Evolutionary conservation across 73 alveolate genomes (phyloP).

Genomic region (Paramecium biaurelia): DNA sequence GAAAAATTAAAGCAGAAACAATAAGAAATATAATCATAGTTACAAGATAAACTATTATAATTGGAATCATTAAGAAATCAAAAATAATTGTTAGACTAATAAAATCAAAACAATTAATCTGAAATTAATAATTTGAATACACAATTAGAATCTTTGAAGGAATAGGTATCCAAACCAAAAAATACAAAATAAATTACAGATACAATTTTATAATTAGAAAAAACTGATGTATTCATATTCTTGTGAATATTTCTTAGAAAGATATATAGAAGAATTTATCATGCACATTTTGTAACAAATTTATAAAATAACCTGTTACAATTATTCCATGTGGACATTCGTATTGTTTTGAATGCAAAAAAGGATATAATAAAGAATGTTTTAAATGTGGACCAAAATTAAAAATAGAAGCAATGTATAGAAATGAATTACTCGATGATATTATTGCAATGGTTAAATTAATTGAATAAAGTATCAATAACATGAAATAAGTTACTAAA

Average conservation of each 20-base stretch:
- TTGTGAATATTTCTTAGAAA: not conserved
- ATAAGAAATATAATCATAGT: not conserved
- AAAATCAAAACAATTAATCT: not conserved
- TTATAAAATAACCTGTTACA: slow-evolving; percentile 59
- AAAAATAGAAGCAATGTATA: slow-evolving; percentile 63
- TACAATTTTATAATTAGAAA: not conserved
- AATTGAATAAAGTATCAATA: slow-evolving; percentile 8
- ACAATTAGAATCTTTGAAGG: not conserved
- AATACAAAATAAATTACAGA: not conserved
- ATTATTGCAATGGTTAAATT: slow-evolving; percentile 55
- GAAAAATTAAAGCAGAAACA: not conserved
- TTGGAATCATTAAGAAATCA: not conserved
- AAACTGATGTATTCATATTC: slow-evolving; percentile 4
- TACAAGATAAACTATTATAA: not conserved
- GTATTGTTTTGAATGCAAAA: slow-evolving; percentile 62
- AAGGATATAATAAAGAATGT: slow-evolving; percentile 60
- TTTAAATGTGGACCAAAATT: slow-evolving; percentile 62
- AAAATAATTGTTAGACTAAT: not conserved
- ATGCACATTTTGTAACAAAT: slow-evolving; percentile 52
- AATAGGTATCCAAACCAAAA: not conserved
- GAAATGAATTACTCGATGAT: slow-evolving; percentile 65
- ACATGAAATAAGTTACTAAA: slow-evolving; percentile 24
- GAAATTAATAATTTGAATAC: not conserved
- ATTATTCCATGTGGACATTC: slow-evolving; percentile 66
- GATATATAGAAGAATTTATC: slow-evolving; percentile 52